Evolutionary conservation across 176 grass and related monocot genomes (phyloP), one percentile per base, ranked within the genome.

Genomic region (Rhynchospora pubera): DNA sequence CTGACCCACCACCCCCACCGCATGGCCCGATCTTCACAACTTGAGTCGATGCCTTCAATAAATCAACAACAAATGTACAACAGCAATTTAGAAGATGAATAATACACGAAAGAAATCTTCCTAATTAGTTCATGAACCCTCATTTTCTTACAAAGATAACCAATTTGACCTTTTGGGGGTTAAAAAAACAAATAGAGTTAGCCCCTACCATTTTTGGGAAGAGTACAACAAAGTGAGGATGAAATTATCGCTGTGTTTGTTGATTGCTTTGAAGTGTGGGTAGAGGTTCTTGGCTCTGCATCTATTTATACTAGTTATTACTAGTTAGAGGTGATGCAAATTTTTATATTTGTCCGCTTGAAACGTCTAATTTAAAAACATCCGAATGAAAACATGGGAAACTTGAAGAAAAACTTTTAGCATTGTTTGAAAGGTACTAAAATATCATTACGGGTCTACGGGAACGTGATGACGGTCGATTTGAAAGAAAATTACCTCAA

Each of bases 1-100:
- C 62, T 58, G 6, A 13, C 34, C 88, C 88, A 10, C 86, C 88
- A 14, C 21, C 58, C 28, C 88, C 88, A 53, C 84, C 83, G 51
- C 82, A 86, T 0, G 92, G 87, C 21, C 76, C 76, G 2, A 79
- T 2, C 76, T 79, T 79, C 14, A 12, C 5, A 2, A 24, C 68
- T 44, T 72, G 72, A 62, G 60, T 12, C 0, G 60, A 62, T 3
- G 32, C 64, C 64, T 67, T 28, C 0, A 67, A 18, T 57, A 18
- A 6, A n/a, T 67, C 13, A 67, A 42, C 13, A 39, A 65, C 13
- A 67, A 39, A 60, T 39, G 14, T 26, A 6, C 28, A 42, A 7
- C 6, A 26, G 60, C 0, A 26, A 26, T 62, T 24, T 62, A 62
- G 22, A 62, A 62, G 60, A 24, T 62, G 60, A 19, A 24, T 62